Evolutionary conservation across 2,329 filamentous ascomycete species (phyloP), one percentile per base, ranked within the genome.

Genomic region (Diaporthe humulicola): DNA sequence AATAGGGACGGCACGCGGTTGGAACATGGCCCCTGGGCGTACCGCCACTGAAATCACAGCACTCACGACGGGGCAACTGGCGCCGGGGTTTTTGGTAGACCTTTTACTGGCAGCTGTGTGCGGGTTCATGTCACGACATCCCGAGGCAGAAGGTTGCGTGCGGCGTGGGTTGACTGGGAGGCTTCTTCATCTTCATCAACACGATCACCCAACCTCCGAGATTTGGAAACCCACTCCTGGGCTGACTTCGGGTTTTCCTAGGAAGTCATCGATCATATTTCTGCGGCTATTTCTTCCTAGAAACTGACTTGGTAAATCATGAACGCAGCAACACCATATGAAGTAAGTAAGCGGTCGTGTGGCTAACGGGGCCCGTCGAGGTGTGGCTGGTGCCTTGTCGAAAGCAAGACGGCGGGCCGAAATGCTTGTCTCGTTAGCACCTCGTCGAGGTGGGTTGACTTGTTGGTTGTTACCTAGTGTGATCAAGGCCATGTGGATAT

Each of bases 371-470:
- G 30, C 25, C 19, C 33, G 42, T 36, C 3, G 19, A 6, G 22
- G 57, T 14, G 25, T 7, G n/a, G 17, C 5, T 22, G 45, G 14
- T 5, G 12, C 38, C 19, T 22, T 12, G 30, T 40, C 33, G 22
- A 17, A 45, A 40, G 45, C 33, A 69, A 54, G 48, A 30, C n/a
- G 14, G 36, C 48, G 45, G 61, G 48, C 64, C 64, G 45, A 33
- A 69, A 69, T 25, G 33, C 48, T 54, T 69, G 64, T 28, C 36
- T 67, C 30, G 30, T 52, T 52, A 28, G 64, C 60, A 33, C 28
- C 19, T 19, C 25, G 40, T n/a, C 40, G 17, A 28, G 10, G 60
- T 14, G 22, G 15, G 25, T 8, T 6, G 58, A 17, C 8, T 61
- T 45, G 38, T 9, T 28, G 42, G 8, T 15, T 64, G 38, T 30